Percentiles rank a stretch among this genome's conserved stretches.
phyloP scores from a whole-genome alignment of 2,329 filamentous ascomycete species.

The Colletotrichum sp. region DNA sequence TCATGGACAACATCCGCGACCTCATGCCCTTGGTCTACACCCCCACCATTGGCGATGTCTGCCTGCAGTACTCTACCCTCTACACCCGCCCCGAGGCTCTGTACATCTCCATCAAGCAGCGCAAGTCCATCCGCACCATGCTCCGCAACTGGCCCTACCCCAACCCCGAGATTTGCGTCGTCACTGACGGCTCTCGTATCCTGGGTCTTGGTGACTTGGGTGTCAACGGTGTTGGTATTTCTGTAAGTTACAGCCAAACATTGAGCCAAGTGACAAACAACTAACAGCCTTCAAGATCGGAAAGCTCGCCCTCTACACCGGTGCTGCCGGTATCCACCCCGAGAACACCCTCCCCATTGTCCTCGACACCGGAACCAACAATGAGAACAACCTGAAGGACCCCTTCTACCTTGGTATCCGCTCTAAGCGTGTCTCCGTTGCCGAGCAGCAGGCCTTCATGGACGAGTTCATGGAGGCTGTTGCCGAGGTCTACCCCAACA shows the following conservation, averaged over 20 bases:
- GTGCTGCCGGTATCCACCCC: conserved; percentile 92
- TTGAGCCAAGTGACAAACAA: neutral
- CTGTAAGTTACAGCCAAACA: conserved; percentile 58
- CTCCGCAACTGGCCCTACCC: conserved; percentile 91
- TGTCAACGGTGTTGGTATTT: conserved; percentile 97
- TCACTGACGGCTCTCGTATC: conserved; percentile 94
- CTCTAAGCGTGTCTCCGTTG: conserved; percentile 76
- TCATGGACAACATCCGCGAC: conserved; percentile 78
- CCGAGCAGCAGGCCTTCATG: conserved; percentile 88
- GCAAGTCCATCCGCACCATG: conserved; percentile 86
- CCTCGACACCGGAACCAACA: conserved; percentile 70
- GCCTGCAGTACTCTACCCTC: conserved; percentile 92
- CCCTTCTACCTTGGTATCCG: conserved; percentile 90
- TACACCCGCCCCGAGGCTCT: conserved; percentile 95
- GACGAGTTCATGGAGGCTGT: conserved; percentile 97
- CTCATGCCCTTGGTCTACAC: conserved; percentile 88
- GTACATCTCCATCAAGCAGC: conserved; percentile 95
- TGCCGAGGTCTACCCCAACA: conserved; percentile 71
- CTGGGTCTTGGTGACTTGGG: conserved; percentile 93
- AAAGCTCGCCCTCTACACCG: conserved; percentile 94
- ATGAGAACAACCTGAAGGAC: conserved; percentile 69
- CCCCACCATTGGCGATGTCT: conserved; percentile 93
- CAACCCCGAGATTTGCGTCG: conserved; percentile 92
- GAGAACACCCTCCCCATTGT: conserved; percentile 79
- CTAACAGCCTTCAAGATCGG: conserved; percentile 65